Base-by-base conservation (phyloP, 2,329 filamentous ascomycete species). In the Celoporthe dispersa region DNA sequence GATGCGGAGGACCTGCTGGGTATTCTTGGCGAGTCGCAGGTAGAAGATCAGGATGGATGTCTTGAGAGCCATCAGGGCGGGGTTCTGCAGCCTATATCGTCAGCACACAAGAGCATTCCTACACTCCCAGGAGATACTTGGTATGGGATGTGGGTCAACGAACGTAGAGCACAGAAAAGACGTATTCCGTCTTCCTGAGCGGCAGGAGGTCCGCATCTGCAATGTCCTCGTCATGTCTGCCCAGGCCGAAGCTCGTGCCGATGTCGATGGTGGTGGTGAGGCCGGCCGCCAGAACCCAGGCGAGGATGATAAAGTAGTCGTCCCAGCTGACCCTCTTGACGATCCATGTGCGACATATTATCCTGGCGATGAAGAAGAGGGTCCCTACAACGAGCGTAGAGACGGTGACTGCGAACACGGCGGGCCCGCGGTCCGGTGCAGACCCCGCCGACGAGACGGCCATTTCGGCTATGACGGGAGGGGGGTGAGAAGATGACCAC, bases 1-100 rank as follows among this genome's bases (percentile, higher is more conserved):
- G 80, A 91, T 88, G 70, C 92, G 89, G 73, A 97, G 91, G 64
- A 94, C 84, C 73, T 89, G 88, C 74, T 97, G 90, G 0, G 88
- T 90, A 70, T 93, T 92, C 75, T 91, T 91, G 35, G 93, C 92
- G 63, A 98, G 85, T 55, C 91, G 91, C 64, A 98, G 85, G 81
- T 97, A 98, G 80, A 98, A 98, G 67, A 96, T 86, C 70, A 98
- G 85, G 75, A 98, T 93, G n/a, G 94, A 97, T 0, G 93, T 94
- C 81, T 98, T 98, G 65, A 93, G 94, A 2, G 92, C 90, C 93
- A 97, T 97, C 68, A 97, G 84, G 3, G 93, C 91, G 16, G 94
- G 94, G 77, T 97, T 97, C 90, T 94, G 75, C 48, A 6, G 28
- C 22, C 2, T 31, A 48, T 48, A 22, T 19, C 7, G 35, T 68